These are phyloP conservation scores for Ceratobasidium sp. DNA, from an alignment of 1,284 basidiomycete genomes.

Conservation along the genomic window DNA sequence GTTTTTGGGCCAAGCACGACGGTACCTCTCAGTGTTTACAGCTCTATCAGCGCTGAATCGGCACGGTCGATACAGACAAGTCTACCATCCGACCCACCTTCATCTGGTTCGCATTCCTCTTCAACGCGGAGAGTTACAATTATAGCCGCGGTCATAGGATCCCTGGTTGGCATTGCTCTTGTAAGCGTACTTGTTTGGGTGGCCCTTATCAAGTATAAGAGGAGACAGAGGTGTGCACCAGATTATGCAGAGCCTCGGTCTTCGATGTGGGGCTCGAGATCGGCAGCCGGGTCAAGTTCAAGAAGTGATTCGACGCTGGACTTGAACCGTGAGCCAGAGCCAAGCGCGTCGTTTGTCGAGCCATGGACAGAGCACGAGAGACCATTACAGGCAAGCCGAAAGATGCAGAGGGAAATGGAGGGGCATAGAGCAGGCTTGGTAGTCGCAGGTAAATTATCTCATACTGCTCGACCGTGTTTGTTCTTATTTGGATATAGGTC, in stretches of 20 bases:
- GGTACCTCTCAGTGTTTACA: background rate
- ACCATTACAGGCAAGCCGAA: too few species aligned
- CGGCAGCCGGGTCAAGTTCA: background rate
- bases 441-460: too few species aligned
- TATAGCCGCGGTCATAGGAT: background rate
- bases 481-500: too few species aligned
- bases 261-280: background rate
- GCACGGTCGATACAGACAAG: background rate
- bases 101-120: background rate
- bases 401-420: too few species aligned
- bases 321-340: background rate
- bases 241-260: too few species aligned
- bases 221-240: too few species aligned
- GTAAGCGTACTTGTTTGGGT: background rate
- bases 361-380: too few species aligned
- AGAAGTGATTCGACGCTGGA: background rate
- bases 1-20: too few species aligned
- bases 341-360: background rate
- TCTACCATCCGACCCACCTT: background rate
- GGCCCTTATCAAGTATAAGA: background rate
- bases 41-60: background rate
- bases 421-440: background rate
- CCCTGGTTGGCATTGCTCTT: background rate
- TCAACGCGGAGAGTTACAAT: background rate
- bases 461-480: background rate